Evolutionary conservation across 2,329 filamentous ascomycete species (phyloP), one percentile per base, ranked within the genome.

Genomic region (Trichoderma brevicompactum): DNA sequence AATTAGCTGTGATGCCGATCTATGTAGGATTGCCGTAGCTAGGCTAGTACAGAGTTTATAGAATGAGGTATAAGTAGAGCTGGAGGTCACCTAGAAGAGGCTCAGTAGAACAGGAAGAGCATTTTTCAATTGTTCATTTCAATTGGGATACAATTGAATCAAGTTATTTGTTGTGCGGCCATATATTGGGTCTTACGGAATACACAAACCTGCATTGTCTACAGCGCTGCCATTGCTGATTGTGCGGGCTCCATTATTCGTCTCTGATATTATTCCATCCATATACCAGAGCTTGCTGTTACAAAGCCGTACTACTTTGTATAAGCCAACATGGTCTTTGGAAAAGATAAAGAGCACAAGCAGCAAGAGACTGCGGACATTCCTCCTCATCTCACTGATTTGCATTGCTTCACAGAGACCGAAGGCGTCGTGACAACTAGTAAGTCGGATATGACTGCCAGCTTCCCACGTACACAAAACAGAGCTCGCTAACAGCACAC

Each of bases 351-450:
- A 48, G 65, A 69, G 12, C 72, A 70, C 36, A 59, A 70, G 46
- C 66, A 69, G 9, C 72, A 70, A 5, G 74, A 76, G 43, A 69
- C 73, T 3, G 79, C 78, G 40, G 65, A 77, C 50, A 69, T 82
- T 43, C 79, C 80, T 7, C 73, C 77, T 1, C 72, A 77, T 48
- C 67, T 82, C 7, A 80, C 79, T 0, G 82, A 85, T 68, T 74
- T 84, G 7, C 82, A 85, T 74, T 87, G 84, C 77, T 87, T 86
- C 74, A 83, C 84, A 44, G 86, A 88, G 71, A 88, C 86, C 7
- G 81, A 84, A 54, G 86, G 86, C 43, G 80, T 88, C 63, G 83
- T 88, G 68, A 87, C 85, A 0, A 83, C 84, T 0, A 88, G 78
- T 77, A 66, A 65, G 64, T 23, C 36, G 19, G 8, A 32, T 23